These are phyloP conservation scores for Fraxinus cuspidata DNA, from an alignment of 257 asterid species.

Conservation along the genomic window DNA sequence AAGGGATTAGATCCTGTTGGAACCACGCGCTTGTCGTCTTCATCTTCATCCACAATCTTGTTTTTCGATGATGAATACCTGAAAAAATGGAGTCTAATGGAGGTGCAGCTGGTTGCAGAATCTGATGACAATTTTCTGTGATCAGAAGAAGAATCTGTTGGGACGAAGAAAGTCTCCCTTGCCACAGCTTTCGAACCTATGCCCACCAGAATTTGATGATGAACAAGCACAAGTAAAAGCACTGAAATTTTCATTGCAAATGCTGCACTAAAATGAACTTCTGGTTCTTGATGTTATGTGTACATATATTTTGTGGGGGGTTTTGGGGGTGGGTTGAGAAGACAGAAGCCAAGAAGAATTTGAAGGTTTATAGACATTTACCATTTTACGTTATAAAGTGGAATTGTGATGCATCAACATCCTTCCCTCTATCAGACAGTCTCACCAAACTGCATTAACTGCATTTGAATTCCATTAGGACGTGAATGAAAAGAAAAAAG, in stretches of 20 bases:
- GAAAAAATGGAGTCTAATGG: slow-evolving; percentile 46
- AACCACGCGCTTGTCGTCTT: slow-evolving; percentile 49
- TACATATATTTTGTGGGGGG: not conserved
- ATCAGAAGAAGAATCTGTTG: not conserved
- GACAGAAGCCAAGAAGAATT: not conserved
- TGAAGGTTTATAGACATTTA: slow-evolving; percentile 38
- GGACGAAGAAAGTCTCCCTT: slow-evolving; percentile 16
- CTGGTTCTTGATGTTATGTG: not conserved
- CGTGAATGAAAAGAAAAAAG: slow-evolving; percentile 3
- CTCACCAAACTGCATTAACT: slow-evolving; percentile 65
- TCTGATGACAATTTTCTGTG: not conserved
- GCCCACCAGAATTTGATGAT: slow-evolving; percentile 36
- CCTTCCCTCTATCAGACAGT: slow-evolving; percentile 28
- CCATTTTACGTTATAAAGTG: slow-evolving; percentile 24
- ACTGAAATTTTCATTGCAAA: slow-evolving; percentile 31
- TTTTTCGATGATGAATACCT: slow-evolving; percentile 30
- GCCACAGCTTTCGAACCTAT: slow-evolving; percentile 22
- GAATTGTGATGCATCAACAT: slow-evolving; percentile 57
- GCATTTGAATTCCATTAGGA: slow-evolving; percentile 27
- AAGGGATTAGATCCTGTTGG: slow-evolving; percentile 74
- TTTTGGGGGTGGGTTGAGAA: no score
- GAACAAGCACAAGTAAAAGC: slow-evolving; percentile 43
- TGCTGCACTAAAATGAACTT: not conserved
- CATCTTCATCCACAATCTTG: slow-evolving; percentile 17
- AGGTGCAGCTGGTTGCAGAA: slow-evolving; percentile 22